Conservation (phyloP, 768 basidiomycete species). For the Pleurotus citrinopileatus region DNA sequence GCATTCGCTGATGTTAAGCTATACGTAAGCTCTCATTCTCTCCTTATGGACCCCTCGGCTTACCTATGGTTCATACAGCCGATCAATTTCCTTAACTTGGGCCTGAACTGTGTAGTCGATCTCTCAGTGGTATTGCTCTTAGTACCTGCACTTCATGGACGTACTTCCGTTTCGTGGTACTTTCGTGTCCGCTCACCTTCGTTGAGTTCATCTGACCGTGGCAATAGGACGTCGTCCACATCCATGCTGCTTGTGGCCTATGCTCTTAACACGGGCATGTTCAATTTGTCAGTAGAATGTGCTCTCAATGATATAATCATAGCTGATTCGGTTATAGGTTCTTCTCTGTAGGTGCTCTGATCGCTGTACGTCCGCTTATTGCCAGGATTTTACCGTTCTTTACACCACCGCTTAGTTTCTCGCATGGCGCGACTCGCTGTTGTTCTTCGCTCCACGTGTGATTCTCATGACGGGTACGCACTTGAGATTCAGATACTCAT, state of each 20-base stretch:
- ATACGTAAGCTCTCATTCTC: too few species aligned
- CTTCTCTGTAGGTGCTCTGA: neutral
- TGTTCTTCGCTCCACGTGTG: neutral
- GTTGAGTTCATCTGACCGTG: neutral
- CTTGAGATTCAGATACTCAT: neutral
- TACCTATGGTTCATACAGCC: neutral
- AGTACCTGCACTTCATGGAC: neutral
- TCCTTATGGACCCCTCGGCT: too few species aligned
- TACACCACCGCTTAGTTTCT: neutral
- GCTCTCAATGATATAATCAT: too few species aligned
- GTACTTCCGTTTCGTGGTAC: conserved; percentile 1
- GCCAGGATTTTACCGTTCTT: neutral
- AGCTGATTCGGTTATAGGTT: too few species aligned
- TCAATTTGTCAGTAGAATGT: too few species aligned
- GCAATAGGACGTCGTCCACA: neutral
- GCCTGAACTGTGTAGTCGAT: neutral
- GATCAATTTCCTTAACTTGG: conserved; percentile 1
- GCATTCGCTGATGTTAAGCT: too few species aligned
- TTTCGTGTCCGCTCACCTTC: neutral
- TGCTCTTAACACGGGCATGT: conserved; percentile 6
- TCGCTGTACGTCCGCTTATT: conserved; percentile 2
- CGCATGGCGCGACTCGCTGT: neutral
- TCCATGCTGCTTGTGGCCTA: conserved; percentile 1
- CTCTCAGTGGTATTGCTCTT: neutral
- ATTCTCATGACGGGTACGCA: conserved; percentile 2